Conservation (phyloP, 2,329 filamentous ascomycete genomes). For the Neofusicoccum parvum region DNA sequence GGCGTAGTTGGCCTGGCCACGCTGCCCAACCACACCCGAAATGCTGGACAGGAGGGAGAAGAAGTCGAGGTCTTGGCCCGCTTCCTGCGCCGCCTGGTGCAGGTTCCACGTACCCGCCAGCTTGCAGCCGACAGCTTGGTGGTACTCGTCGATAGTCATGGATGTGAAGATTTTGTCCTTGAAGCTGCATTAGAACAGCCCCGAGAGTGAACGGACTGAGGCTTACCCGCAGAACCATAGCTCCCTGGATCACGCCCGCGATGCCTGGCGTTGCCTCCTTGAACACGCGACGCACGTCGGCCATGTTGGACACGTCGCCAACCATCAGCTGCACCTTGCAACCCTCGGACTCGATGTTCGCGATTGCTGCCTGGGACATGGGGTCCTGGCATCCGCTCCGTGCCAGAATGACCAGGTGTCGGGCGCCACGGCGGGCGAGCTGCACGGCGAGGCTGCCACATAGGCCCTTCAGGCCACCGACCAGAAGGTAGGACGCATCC, state of each 20-base stretch:
- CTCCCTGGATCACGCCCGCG: constrained; percentile 34
- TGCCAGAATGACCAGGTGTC: constrained; percentile 19
- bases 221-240: constrained; percentile 30
- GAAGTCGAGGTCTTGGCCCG: constrained; percentile 26
- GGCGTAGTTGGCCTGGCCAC: constrained; percentile 26
- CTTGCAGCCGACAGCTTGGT: constrained; percentile 29
- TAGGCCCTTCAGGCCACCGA: too few species aligned
- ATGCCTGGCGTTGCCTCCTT: constrained; percentile 21
- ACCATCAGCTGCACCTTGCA: constrained; percentile 19
- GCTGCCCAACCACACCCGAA: constrained; percentile 27
- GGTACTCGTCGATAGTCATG: constrained; percentile 25
- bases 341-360: constrained; percentile 23
- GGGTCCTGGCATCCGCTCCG: constrained; percentile 34
- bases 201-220: background rate
- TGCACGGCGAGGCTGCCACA: too few species aligned
- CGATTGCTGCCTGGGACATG: constrained; percentile 28
- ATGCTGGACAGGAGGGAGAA: constrained; percentile 30
- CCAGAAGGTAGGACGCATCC: too few species aligned
- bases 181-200: background rate
- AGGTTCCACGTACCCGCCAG: constrained; percentile 38
- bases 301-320: constrained; percentile 24
- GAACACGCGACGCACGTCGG: constrained; percentile 13
- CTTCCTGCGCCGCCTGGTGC: constrained; percentile 23
- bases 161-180: background rate
- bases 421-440: background rate